Evolutionary conservation across 305 asterid species (phyloP).

Genomic region (Solanum hybrid): DNA sequence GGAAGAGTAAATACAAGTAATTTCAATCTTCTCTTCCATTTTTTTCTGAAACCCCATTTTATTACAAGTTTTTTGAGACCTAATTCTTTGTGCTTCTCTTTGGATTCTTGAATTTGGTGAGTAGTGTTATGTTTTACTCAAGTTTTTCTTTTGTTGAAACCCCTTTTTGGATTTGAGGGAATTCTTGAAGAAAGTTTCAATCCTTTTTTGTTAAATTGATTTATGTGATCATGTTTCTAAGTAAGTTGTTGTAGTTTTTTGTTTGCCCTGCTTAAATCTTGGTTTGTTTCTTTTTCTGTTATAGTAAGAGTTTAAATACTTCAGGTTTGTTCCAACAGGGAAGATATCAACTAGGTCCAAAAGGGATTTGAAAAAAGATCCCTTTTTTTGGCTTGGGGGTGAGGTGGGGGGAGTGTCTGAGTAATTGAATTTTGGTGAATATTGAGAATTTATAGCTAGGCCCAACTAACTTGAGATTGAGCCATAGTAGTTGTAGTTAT

Average conservation of each 20-base stretch:
- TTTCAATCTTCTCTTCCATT: background rate
- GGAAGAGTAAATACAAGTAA: background rate
- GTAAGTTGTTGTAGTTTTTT: background rate
- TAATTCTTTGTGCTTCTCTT: background rate
- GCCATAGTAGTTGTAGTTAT: background rate
- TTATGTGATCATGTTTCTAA: background rate
- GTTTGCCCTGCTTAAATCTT: background rate
- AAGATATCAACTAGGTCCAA: background rate
- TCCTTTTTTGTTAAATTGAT: background rate
- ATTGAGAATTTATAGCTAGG: background rate
- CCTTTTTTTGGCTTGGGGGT: background rate
- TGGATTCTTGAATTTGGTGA: background rate
- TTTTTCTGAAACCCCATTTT: background rate
- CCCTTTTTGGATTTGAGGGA: background rate
- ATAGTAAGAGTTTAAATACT: background rate
- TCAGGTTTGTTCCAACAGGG: background rate
- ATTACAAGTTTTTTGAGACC: background rate
- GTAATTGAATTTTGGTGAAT: background rate
- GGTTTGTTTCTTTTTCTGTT: background rate
- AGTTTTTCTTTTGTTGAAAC: background rate
- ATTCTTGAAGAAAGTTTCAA: background rate
- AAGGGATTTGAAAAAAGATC: background rate
- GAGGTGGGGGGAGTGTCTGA: background rate
- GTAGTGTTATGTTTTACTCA: background rate
- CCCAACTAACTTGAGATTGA: background rate